Conservation (phyloP, 148 eudicot genomes). For the Cornus florida region DNA sequence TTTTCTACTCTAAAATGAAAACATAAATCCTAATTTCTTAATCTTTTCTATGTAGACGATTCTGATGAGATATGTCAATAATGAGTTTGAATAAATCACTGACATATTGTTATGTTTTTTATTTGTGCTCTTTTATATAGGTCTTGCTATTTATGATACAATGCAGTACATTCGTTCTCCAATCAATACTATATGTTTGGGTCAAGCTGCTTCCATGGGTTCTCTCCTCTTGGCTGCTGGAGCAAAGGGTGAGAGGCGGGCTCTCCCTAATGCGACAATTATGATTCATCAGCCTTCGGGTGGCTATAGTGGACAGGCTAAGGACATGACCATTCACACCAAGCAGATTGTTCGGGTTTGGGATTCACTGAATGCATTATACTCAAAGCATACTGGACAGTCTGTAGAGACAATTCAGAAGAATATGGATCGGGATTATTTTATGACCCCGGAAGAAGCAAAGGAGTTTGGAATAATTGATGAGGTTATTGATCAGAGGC, state of each 20-base stretch:
- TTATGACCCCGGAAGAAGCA: constrained; percentile 91
- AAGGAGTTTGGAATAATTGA: constrained; percentile 95
- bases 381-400: constrained; percentile 87
- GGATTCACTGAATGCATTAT: constrained; percentile 78
- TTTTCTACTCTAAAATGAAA: background rate
- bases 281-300: constrained; percentile 99
- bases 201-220: constrained; percentile 98
- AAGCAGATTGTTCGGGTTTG: constrained; percentile 91
- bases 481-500: constrained; percentile 85
- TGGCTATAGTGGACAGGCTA: constrained; percentile 96
- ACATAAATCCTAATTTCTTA: background rate
- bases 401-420: constrained; percentile 66
- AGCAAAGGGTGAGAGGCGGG: constrained; percentile 84
- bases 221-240: constrained; percentile 93
- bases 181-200: constrained; percentile 82
- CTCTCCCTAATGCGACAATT: constrained; percentile 90
- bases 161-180: constrained; percentile 99
- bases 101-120: background rate
- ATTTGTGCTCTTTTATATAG: constrained; percentile 32
- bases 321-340: constrained; percentile 90
- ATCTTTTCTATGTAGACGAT: background rate
- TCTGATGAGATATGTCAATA: background rate
- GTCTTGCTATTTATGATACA: constrained; percentile 97
- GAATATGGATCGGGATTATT: constrained; percentile 94
- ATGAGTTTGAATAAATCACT: background rate